Percentiles rank a stretch among this genome's conserved stretches.
These are phyloP conservation scores for Arthrobotrys musiformis DNA, from an alignment of 2,329 filamentous ascomycete genomes.

Conservation along the genomic window DNA sequence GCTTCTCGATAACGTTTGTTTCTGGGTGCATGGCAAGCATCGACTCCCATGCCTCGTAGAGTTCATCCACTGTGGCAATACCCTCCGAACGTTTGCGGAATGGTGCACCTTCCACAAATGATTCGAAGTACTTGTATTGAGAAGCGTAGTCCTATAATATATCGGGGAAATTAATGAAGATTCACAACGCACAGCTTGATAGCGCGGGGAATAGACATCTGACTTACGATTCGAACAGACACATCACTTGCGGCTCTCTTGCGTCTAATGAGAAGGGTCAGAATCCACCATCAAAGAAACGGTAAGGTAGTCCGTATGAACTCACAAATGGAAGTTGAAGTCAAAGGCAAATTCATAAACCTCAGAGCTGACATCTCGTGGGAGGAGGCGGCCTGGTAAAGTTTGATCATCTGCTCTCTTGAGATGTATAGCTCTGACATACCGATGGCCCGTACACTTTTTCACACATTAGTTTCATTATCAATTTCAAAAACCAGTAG, in stretches of 20 bases:
- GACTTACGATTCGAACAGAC: constrained; percentile 46
- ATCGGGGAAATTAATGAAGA: constrained; percentile 8
- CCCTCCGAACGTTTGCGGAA: constrained; percentile 31
- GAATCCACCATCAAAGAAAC: neutral
- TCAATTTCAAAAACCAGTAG: neutral
- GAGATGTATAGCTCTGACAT: constrained; percentile 39
- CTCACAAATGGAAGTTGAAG: constrained; percentile 37
- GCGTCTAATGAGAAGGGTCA: constrained; percentile 24
- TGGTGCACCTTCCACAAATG: constrained; percentile 25
- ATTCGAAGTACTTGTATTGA: constrained; percentile 30
- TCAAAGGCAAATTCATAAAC: constrained; percentile 45
- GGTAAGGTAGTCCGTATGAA: constrained; percentile 10
- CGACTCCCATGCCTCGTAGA: constrained; percentile 37
- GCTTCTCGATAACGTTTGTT: constrained; percentile 35
- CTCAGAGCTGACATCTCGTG: constrained; percentile 36
- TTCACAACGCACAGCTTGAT: constrained; percentile 6
- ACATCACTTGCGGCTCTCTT: constrained; percentile 40
- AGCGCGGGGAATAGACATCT: neutral
- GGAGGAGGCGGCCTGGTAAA: constrained; percentile 23
- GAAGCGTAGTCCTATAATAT: constrained; percentile 35
- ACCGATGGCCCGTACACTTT: constrained; percentile 37
- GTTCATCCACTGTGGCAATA: constrained; percentile 19
- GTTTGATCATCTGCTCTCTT: constrained; percentile 39
- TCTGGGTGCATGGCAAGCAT: constrained; percentile 36
- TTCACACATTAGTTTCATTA: constrained; percentile 18